A percentile compares a stretch with the other conserved stretches of the same genome.
phyloP scores from a whole-genome alignment of 2,329 filamentous ascomycete genomes.

The Aspergillus melleus region DNA sequence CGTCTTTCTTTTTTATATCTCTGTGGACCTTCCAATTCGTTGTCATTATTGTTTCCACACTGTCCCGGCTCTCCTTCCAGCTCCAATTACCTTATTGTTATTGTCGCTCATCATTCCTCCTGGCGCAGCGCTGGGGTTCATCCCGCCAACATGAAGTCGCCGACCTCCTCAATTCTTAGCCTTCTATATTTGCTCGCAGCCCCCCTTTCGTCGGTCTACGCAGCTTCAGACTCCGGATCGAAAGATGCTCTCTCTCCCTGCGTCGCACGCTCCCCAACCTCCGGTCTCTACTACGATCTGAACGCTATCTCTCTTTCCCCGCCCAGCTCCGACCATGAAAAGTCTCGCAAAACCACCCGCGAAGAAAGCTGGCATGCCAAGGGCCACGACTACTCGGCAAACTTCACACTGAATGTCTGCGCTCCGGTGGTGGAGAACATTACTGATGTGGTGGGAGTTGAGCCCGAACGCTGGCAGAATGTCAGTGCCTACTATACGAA shows the following conservation, averaged over 20 bases:
- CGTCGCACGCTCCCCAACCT: constrained; percentile 62
- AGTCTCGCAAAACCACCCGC: constrained; percentile 37
- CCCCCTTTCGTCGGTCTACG: constrained; percentile 27
- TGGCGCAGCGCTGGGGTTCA: neutral
- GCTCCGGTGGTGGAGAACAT: constrained; percentile 50
- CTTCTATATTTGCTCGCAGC: constrained; percentile 36
- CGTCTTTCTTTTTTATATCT: neutral
- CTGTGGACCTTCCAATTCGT: neutral
- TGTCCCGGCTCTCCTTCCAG: no score
- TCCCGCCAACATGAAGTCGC: constrained; percentile 36
- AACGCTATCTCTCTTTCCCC: constrained; percentile 56
- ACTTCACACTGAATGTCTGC: constrained; percentile 54
- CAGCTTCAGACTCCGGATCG: constrained; percentile 42
- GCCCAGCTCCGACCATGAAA: constrained; percentile 43
- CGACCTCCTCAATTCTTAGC: constrained; percentile 28
- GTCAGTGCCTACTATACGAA: constrained; percentile 51
- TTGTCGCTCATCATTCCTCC: neutral
- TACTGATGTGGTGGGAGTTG: constrained; percentile 48
- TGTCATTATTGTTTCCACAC: neutral
- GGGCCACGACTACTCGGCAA: constrained; percentile 52
- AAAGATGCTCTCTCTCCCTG: constrained; percentile 54
- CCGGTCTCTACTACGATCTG: constrained; percentile 64
- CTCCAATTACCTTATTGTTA: neutral
- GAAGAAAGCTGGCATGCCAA: constrained; percentile 50
- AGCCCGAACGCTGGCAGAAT: constrained; percentile 43